These are phyloP conservation scores for Coccinonectria pachysandricola DNA, from an alignment of 2,329 filamentous ascomycete genomes.

Conservation along the genomic window DNA sequence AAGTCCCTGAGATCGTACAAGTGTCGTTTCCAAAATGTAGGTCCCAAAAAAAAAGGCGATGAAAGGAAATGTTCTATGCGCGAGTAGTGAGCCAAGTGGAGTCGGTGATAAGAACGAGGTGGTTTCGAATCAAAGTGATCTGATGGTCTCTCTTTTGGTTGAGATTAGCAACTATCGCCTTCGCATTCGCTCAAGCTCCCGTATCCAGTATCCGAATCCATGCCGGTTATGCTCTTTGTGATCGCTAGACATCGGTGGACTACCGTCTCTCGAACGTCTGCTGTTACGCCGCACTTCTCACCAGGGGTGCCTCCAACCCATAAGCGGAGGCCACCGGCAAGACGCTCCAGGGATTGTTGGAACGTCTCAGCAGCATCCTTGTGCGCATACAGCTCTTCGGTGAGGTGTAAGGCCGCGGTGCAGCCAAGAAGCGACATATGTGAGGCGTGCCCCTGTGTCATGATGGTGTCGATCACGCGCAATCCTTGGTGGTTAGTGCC, in stretches of 20 bases:
- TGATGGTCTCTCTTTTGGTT: too few species aligned
- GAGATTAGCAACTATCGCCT: constrained; percentile 20
- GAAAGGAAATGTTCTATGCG: too few species aligned
- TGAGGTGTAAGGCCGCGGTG: constrained; percentile 47
- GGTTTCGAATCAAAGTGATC: constrained; percentile 3
- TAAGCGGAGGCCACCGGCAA: constrained; percentile 47
- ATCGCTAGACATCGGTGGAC: constrained; percentile 46
- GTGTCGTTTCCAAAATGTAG: not conserved
- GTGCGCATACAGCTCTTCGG: constrained; percentile 41
- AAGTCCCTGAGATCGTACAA: not conserved
- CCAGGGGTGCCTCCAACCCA: constrained; percentile 49
- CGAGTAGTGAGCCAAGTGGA: too few species aligned
- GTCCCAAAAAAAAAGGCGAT: not conserved
- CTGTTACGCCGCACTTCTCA: constrained; percentile 40
- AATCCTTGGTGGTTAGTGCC: constrained; percentile 31
- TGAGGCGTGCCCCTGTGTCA: constrained; percentile 29
- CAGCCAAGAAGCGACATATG: constrained; percentile 49
- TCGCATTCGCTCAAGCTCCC: constrained; percentile 45
- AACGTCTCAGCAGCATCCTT: constrained; percentile 37
- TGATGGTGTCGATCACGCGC: constrained; percentile 39
- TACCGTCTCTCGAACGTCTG: constrained; percentile 40
- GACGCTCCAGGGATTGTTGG: constrained; percentile 39
- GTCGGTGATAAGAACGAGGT: constrained; percentile 1
- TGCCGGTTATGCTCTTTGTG: constrained; percentile 47
- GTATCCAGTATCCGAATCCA: constrained; percentile 51